Evolutionary conservation across 805 yeast genomes (phyloP).

Genomic region (Metschnikowia gruessii): DNA sequence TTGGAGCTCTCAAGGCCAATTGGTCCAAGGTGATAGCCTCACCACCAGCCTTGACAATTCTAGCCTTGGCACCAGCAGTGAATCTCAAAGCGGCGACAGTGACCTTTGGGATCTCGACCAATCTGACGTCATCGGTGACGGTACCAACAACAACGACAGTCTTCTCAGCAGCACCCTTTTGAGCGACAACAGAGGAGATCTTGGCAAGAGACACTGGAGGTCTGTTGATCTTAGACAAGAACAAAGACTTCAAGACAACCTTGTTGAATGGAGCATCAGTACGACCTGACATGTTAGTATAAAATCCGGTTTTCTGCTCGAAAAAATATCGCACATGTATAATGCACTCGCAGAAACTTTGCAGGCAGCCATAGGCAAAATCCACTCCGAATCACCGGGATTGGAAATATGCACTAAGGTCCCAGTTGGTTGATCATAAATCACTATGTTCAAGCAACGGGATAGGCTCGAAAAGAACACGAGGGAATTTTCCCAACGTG

Average conservation of each 20-base stretch:
- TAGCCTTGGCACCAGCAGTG: slow-evolving; percentile 99
- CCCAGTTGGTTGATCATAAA: neutral
- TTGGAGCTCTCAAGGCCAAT: slow-evolving; percentile 98
- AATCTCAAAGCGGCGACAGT: slow-evolving; percentile 99
- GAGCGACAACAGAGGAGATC: slow-evolving; percentile 77
- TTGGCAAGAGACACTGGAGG: slow-evolving; percentile 98
- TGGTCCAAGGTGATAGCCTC: slow-evolving; percentile 99
- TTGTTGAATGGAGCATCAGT: slow-evolving; percentile 99
- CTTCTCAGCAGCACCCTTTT: slow-evolving; percentile 79
- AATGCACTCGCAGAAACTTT: slow-evolving; percentile 30
- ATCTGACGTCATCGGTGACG: slow-evolving; percentile 96
- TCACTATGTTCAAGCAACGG: neutral
- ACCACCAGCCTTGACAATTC: slow-evolving; percentile 98
- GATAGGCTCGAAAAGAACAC: neutral
- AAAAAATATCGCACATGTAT: slow-evolving; percentile 33
- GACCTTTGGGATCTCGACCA: slow-evolving; percentile 91
- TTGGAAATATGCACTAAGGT: neutral
- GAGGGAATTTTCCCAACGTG: neutral
- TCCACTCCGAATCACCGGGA: slow-evolving; percentile 17
- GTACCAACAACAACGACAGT: slow-evolving; percentile 95
- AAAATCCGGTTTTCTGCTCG: slow-evolving; percentile 40
- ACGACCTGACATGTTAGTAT: slow-evolving; percentile 67
- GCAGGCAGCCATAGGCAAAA: neutral
- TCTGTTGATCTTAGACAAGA: slow-evolving; percentile 98
- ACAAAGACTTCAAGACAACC: slow-evolving; percentile 89